phyloP scores from a whole-genome alignment of 352 stramenopile species.

The Globisporangium polare region DNA sequence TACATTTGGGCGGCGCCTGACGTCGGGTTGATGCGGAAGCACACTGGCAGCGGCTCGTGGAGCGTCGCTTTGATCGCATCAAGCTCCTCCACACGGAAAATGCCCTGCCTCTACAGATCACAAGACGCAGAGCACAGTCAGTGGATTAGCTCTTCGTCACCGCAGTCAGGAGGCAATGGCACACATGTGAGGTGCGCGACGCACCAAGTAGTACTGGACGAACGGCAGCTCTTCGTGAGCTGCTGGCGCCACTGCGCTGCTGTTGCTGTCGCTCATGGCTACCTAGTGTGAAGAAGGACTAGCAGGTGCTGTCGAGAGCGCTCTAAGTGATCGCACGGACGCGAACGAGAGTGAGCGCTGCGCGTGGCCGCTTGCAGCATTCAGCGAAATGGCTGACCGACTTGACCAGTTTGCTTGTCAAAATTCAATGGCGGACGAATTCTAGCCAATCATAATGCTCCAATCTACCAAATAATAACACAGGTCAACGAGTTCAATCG shows the following conservation, averaged over 20 bases:
- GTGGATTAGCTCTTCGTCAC: neutral
- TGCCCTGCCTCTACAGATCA: conserved; percentile 41
- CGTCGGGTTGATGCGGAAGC: conserved; percentile 69
- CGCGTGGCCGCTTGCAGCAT: neutral
- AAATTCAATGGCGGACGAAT: conserved; percentile 7
- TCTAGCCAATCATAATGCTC: conserved; percentile 7
- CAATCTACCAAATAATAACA: neutral
- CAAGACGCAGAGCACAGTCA: neutral
- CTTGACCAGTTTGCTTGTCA: neutral
- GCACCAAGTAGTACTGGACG: conserved; percentile 70
- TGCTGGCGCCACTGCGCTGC: neutral
- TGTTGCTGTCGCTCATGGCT: neutral
- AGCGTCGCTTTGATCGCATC: conserved; percentile 44
- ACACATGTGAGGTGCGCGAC: neutral
- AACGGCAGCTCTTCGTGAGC: conserved; percentile 22
- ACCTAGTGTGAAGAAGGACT: neutral
- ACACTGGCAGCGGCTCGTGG: conserved; percentile 52
- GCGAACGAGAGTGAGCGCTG: neutral
- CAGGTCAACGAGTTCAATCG: neutral
- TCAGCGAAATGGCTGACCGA: neutral
- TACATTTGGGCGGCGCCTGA: conserved; percentile 21
- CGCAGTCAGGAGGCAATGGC: too few relatives aligned
- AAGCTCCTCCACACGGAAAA: conserved; percentile 45
- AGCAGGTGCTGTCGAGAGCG: neutral
- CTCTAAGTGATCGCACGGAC: neutral